Evolutionary conservation across 1,284 basidiomycete species (phyloP).

Genomic region (Ustilago xerochloae): DNA sequence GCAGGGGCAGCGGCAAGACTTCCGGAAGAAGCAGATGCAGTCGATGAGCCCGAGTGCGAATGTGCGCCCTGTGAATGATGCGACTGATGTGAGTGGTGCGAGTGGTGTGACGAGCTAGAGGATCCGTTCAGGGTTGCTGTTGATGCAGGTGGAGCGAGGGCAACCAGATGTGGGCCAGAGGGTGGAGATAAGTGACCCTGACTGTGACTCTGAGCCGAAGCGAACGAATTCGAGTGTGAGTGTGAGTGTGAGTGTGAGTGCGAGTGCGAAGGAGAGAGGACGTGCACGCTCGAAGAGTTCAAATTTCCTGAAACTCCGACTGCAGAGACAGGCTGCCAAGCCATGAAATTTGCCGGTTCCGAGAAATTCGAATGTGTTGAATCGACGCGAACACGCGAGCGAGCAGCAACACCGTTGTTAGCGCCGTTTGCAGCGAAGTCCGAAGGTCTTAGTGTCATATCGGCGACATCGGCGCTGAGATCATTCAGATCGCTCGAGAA

Average conservation of each 20-base stretch:
- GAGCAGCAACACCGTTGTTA: neutral
- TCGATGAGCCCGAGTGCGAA: slow-evolving; percentile 2
- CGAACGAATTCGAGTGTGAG: neutral
- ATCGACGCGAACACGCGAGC: slow-evolving; percentile 12
- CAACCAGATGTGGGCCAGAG: slow-evolving; percentile 11
- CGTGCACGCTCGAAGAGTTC: slow-evolving; percentile 13
- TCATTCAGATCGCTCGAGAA: slow-evolving; percentile 20
- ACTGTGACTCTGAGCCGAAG: neutral
- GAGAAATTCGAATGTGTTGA: slow-evolving; percentile 24
- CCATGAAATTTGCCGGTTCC: slow-evolving; percentile 21
- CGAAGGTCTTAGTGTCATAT: slow-evolving; percentile 32
- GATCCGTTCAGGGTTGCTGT: neutral
- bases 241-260: neutral
- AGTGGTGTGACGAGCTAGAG: slow-evolving; percentile 23
- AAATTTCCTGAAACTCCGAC: slow-evolving; percentile 4
- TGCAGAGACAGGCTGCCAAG: slow-evolving; percentile 5
- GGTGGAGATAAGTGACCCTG: slow-evolving; percentile 3
- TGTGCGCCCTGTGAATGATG: slow-evolving; percentile 8
- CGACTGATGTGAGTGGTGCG: slow-evolving; percentile 23
- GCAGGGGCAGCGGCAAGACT: neutral
- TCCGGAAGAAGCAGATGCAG: slow-evolving; percentile 10
- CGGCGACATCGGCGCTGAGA: slow-evolving; percentile 14
- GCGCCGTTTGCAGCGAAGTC: too few species aligned
- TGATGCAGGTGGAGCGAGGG: slow-evolving; percentile 18
- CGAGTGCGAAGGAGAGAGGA: slow-evolving; percentile 11